Evolutionary conservation across 306 rosid species (phyloP), one percentile per base, ranked within the genome.

Genomic region (Malus sylvestris): DNA sequence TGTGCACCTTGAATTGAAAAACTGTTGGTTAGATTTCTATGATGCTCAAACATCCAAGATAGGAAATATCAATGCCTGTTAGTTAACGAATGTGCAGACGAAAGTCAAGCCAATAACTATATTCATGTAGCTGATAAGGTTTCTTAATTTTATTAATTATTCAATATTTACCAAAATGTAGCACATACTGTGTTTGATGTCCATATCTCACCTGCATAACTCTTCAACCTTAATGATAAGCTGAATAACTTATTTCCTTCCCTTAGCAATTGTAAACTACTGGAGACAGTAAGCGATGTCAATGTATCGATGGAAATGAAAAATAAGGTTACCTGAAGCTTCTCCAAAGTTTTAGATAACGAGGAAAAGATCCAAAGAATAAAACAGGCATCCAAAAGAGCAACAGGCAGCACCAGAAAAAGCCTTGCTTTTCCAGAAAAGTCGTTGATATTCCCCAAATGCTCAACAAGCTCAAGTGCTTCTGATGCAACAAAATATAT

Each of bases 331-430:
- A 90, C 92, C 96, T 88, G 96, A 88, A 90, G 96, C 86, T 90
- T 90, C 87, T 90, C 92, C 80, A 88, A 58, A 68, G 92, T 88
- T 85, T 88, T 90, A 53, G 92, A 90, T 78, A 88, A 78, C 1
- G 96, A 85, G n/a, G 89, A 85, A 83, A 90, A 90, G 67, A 85
- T 88, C 92, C 96, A 90, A 76, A 90, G 89, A 80, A 90, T 90
- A 76, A 88, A 90, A 82, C 87, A 81, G 25, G 96, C 91, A 85
- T 88, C 92, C 83, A 90, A 79, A 72, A 90, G 81, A 81, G 91
- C 89, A 71, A 90, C 92, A 29, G 91, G 92, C 15, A 88, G 88
- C 85, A 88, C 92, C 76, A 86, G 81, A 75, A 90, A 83, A 61
- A 88, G 84, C 73, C 96, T 88, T 29, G 86, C 69, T 82, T 88